Base-by-base conservation (phyloP, 139 green algal species). In the Gonium pectorale region DNA sequence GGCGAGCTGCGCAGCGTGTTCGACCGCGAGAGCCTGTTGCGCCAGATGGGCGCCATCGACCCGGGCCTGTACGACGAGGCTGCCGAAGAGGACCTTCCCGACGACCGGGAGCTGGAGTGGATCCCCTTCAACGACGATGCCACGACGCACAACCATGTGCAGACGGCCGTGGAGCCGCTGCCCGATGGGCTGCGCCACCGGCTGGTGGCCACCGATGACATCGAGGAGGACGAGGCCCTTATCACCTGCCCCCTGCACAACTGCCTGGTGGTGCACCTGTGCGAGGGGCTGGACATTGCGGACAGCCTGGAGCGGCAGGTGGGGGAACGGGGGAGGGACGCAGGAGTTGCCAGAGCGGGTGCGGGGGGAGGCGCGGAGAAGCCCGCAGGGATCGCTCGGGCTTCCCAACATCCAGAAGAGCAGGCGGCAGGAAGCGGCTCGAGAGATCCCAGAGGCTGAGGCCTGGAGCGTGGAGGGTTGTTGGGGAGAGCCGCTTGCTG, bases 231-330 rank as follows among this genome's bases (percentile, higher is more conserved):
- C 46, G 70, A 64, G n/a, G n/a, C 70, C 1, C 2, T 62, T 0
- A 41, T 69, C 24, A 31, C 49, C 40, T n/a, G 63, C n/a, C 77
- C 77, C n/a, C 62, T 83, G 43, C 77, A 83, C 77, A 83, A 83
- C 77, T 83, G 77, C 77, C 60, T 83, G 43, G 9, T 38, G 60
- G 15, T 73, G 31, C 73, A 66, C 41, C 4, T 83, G 1, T 44
- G 19, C 17, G 75, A 83, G 40, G 75, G 41, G 0, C 13, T 63
- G 75, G n/a, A 81, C 31, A 38, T 29, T 1, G 27, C 51, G 29
- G 75, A 83, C 41, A 62, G 15, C 40, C 29, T 83, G n/a, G 75
- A 83, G 60, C 75, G 75, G 0, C 41, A 72, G 59, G 75, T 83
- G 29, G 3, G 68, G 40, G 22, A 2, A 11, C 5, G 33, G 63